A percentile compares a stretch with the other conserved stretches of the same genome.
Conservation (phyloP, 305 asterid species). For the Caryopteris hybrid region DNA sequence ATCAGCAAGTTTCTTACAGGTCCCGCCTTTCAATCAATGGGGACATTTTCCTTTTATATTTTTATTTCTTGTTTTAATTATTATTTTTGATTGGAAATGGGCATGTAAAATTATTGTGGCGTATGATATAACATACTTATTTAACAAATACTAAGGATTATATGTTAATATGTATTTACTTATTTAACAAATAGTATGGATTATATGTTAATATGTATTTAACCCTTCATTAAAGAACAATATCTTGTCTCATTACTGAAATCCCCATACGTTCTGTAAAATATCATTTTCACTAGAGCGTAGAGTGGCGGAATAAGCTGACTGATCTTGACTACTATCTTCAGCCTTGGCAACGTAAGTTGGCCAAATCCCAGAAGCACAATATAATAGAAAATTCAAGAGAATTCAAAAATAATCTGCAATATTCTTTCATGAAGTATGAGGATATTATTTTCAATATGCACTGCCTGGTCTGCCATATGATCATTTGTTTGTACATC, state of each 20-base stretch:
- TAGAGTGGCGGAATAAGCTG: background rate
- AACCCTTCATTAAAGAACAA: too few relatives aligned
- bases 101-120: slow-evolving; percentile 2
- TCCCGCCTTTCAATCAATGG: background rate
- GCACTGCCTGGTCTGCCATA: background rate
- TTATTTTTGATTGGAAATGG: background rate
- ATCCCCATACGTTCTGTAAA: background rate
- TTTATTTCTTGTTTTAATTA: background rate
- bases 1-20: background rate
- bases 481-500: background rate
- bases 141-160: background rate
- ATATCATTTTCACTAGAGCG: too few relatives aligned
- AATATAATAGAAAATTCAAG: background rate
- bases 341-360: background rate
- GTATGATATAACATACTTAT: background rate
- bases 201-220: background rate
- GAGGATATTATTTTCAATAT: background rate
- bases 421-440: background rate
- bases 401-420: background rate
- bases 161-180: too few relatives aligned
- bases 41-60: background rate
- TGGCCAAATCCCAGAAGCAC: background rate
- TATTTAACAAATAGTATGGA: too few relatives aligned
- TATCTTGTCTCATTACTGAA: too few relatives aligned
- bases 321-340: background rate